Base-by-base conservation (phyloP, 106 monocot species). In the Agapanthus africanus region DNA sequence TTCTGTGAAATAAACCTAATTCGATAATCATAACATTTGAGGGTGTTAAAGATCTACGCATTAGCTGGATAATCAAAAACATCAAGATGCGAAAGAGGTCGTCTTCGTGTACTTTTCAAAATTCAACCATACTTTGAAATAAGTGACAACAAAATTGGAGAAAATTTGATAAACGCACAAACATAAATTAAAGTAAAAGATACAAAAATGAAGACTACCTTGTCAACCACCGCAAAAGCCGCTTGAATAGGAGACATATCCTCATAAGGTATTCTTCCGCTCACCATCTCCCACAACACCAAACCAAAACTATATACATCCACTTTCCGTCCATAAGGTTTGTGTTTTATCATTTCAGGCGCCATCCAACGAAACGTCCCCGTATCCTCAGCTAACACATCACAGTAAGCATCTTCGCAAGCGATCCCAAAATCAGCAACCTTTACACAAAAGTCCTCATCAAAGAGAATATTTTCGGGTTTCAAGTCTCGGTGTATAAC, bases 351-450 rank as follows among this genome's bases (percentile, higher is more conserved):
- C 90, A 90, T 90, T 77, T 90, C 85, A 25, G 90, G 90, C 19
- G 90, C 85, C 82, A 80, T 85, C 90, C 83, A 90, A 19, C 82
- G 76, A 42, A 74, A 88, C 9, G 88, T 88, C 36, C 88, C 88
- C 16, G 81, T 62, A 37, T 82, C 85, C 63, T 80, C 78, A 21
- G 80, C 78, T 35, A 83, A 40, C 15, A 71, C 70, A 78, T 85
- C 90, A 74, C 61, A 76, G 34, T 73, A 68, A 19, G 80, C 78
- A 71, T 85, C 90, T 54, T 90, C 90, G 50, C 90, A 90, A 32
- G 90, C 90, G 27, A 82, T 83, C 59, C 90, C 82, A 51, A 90
- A 85, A 66, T 85, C 90, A 59, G 80, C 90, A 67, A 90, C 79
- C 56, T 83, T 90, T 18, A 83, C 82, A 36, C 80, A 78, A 21